A percentile compares a stretch with the other conserved stretches of the same genome.
Conservation (phyloP, 352 stramenopile species). For the Pythium periplocum region DNA sequence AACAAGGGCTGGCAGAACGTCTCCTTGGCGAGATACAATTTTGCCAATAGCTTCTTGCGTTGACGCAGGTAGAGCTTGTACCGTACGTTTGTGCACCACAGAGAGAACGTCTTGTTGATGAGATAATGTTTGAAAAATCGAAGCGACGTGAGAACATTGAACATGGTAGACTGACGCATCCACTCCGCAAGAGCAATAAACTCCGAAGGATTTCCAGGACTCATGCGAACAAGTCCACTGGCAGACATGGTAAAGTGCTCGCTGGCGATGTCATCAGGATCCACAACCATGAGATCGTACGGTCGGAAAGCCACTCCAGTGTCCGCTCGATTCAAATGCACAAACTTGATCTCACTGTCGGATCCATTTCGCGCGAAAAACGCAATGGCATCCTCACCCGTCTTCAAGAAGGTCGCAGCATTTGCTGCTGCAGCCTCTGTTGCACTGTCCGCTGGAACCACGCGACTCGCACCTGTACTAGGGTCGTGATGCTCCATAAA, state of each 20-base stretch:
- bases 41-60: conserved; percentile 72
- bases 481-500: conserved; percentile 48
- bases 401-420: conserved; percentile 52
- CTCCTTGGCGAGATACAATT: conserved; percentile 88
- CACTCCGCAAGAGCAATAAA: conserved; percentile 92
- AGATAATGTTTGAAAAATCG: conserved; percentile 94
- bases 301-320: conserved; percentile 77
- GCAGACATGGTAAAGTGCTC: conserved; percentile 93
- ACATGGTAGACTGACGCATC: conserved; percentile 93
- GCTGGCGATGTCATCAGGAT: conserved; percentile 62
- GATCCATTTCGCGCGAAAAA: conserved; percentile 92
- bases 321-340: conserved; percentile 86
- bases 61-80: conserved; percentile 90
- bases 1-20: conserved; percentile 87
- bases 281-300: conserved; percentile 90
- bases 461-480: conserved; percentile 29
- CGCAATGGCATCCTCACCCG: conserved; percentile 89
- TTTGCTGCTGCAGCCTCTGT: conserved; percentile 46
- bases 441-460: conserved; percentile 32
- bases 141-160: conserved; percentile 93
- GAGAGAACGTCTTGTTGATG: conserved; percentile 86
- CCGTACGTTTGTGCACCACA: conserved; percentile 87
- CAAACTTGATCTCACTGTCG: conserved; percentile 92
- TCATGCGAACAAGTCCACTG: conserved; percentile 76
- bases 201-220: conserved; percentile 75